Evolutionary conservation across 495 filamentous ascomycete genomes (phyloP), one percentile per base, ranked within the genome.

Genomic region (Pyrenula massariospora): DNA sequence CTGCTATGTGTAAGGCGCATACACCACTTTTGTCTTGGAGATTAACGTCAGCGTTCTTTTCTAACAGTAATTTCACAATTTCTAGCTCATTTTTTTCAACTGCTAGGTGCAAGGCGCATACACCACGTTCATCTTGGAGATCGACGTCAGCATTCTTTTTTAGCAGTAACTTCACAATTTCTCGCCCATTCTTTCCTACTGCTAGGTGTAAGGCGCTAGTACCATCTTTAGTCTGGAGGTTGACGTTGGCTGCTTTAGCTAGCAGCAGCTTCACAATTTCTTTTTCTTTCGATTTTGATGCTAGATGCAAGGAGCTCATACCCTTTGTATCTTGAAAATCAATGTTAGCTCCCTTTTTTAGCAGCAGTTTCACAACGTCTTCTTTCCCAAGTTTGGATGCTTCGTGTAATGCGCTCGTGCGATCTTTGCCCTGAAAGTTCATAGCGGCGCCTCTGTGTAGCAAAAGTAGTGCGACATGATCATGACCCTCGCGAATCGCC

Each of bases 21-120:
- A 8, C 8, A 8, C 31, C 31, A 42, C 15, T 15, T 8, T 15
- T 5, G 15, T 5, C 5, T 42, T 15, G 5, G 8, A 8, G 31
- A n/a, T 70, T 65, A n/a, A 62, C 31, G 48, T 66, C 55, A 2
- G 59, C 59, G 36, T 59, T 63, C 36, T 55, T 31, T 24, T 63
- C 66, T 12, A 68, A 42, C 11, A 68, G 58, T 20, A 54, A 54
- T n/a, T 63, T 60, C 15, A 66, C 64, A 12, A 64, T 50, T 23
- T 55, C 47, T 10, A 48, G 48, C 42, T 65, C 50, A 24, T 58
- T 60, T 48, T 47, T 42, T 8, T 0, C 15, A 50, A 57, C 55
- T 50, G 64, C 63, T 25, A 58, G 59, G 24, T 60, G 60, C 2
- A 65, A 56, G 23, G 61, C 59, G 56, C 56, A 57, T 22, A 25